Evolutionary conservation across 1,139 yeast species (phyloP).

Genomic region (Taiozyma sp.): DNA sequence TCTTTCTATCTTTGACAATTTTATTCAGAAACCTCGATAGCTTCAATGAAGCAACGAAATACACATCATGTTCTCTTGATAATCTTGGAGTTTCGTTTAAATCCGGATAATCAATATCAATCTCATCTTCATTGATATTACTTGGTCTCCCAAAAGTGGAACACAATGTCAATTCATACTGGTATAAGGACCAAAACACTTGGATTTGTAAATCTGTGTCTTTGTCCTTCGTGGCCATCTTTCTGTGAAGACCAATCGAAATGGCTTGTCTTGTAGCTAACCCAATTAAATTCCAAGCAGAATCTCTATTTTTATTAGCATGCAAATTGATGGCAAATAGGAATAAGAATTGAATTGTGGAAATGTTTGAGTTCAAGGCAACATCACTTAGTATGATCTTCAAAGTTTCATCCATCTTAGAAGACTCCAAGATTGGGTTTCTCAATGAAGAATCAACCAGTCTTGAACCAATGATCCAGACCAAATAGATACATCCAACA

Average conservation of each 20-base stretch:
- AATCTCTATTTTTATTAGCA: slow-evolving; percentile 39
- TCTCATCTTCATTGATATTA: slow-evolving; percentile 35
- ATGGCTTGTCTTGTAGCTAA: slow-evolving; percentile 40
- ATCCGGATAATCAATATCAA: slow-evolving; percentile 78
- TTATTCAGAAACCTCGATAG: slow-evolving; percentile 32
- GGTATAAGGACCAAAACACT: slow-evolving; percentile 36
- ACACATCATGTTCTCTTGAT: slow-evolving; percentile 29
- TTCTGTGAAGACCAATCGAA: slow-evolving; percentile 40
- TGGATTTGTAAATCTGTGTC: slow-evolving; percentile 17
- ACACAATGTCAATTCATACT: slow-evolving; percentile 32
- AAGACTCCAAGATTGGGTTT: slow-evolving; percentile 12
- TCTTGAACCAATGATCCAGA: slow-evolving; percentile 37
- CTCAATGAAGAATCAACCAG: slow-evolving; percentile 5
- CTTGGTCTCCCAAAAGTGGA: slow-evolving; percentile 39
- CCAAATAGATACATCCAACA: slow-evolving; percentile 39
- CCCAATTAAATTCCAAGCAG: slow-evolving; percentile 40
- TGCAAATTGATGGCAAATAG: slow-evolving; percentile 38
- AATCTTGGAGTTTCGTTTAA: slow-evolving; percentile 32
- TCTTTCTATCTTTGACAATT: slow-evolving; percentile 32
- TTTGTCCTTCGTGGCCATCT: slow-evolving; percentile 13
- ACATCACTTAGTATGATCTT: slow-evolving; percentile 38
- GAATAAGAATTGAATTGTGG: slow-evolving; percentile 38
- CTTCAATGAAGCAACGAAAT: slow-evolving; percentile 29
- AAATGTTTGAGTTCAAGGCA: slow-evolving; percentile 36
- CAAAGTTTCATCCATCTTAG: slow-evolving; percentile 32